phyloP scores from a whole-genome alignment of 78 protist species.

The Bodo saltans region DNA sequence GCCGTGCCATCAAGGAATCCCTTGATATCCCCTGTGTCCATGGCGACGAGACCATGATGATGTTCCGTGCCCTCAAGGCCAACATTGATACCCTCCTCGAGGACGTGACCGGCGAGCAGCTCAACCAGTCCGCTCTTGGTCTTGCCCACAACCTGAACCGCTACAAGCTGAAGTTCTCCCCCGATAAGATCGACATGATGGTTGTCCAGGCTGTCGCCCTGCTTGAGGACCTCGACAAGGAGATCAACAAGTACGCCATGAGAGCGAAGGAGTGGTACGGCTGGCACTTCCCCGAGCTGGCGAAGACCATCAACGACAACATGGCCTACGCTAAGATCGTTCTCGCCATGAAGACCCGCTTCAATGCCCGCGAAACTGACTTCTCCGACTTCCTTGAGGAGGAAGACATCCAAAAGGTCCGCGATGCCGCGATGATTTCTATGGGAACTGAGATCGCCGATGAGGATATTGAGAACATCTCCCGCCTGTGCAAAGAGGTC shows the following conservation, averaged over 20 bases:
- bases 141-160: slow-evolving; percentile 90
- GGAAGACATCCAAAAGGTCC: slow-evolving; percentile 41
- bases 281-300: slow-evolving; percentile 98
- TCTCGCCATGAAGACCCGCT: slow-evolving; percentile 11
- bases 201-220: slow-evolving; percentile 96
- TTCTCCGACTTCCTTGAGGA: slow-evolving; percentile 76
- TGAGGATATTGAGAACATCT: slow-evolving; percentile 83
- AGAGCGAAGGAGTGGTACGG: slow-evolving; percentile 98
- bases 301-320: slow-evolving; percentile 78
- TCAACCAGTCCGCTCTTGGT: slow-evolving; percentile 76
- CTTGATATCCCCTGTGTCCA: slow-evolving; percentile 59
- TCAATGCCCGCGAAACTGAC: slow-evolving; percentile 46
- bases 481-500: slow-evolving; percentile 72
- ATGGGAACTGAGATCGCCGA: slow-evolving; percentile 56
- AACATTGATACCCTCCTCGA: slow-evolving; percentile 55
- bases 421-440: slow-evolving; percentile 12
- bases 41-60: slow-evolving; percentile 45
- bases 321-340: slow-evolving; percentile 64
- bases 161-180: slow-evolving; percentile 92
- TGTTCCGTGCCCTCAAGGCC: slow-evolving; percentile 67
- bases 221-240: slow-evolving; percentile 95
- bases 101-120: slow-evolving; percentile 12
- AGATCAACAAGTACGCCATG: slow-evolving; percentile 95
- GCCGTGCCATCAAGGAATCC: slow-evolving; percentile 77
- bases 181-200: slow-evolving; percentile 98